Evolutionary conservation across 2,329 filamentous ascomycete species (phyloP), one percentile per base, ranked within the genome.

Genomic region (Domatiomyces globalis): DNA sequence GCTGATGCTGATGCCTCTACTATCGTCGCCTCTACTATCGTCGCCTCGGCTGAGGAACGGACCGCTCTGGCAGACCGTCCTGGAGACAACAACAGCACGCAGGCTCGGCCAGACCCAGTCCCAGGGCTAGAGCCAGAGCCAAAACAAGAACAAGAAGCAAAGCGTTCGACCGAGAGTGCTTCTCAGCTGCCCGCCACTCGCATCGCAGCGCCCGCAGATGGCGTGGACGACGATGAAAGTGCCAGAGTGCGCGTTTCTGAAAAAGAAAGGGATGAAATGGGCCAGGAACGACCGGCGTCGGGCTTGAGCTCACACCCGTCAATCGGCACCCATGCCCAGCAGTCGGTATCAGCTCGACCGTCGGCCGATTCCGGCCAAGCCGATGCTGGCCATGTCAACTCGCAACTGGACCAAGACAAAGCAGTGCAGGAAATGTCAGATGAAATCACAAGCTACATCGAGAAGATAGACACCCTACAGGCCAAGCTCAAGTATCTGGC

Each of bases 381-480:
- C 42, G 58, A 59, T 47, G 51, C 51, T 4, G 54, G 55, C 17
- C 58, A 60, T 9, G 39, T 54, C n/a, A 25, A 51, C 17, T 33
- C 36, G 15, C 51, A 54, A 18, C 20, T 54, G 7, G 51, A 51
- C n/a, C 46, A 46, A 22, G 57, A 54, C 36, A 52, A 55, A 27
- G 42, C 43, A 5, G 22, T 45, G 25, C 25, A 27, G 39, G 52
- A 55, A 49, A 19, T 56, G 39, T 52, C 54, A 49, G 86, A 92
- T 60, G 92, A 96, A 64, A 76, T 88, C 43, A 81, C 92, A 61
- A 77, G 77, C 47, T 87, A 95, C 56, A 77, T 90, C 5, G 92
- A 98, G 67, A 81, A 85, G 36, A 92, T 95, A 51, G 92, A 98
- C 70, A 85, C 89, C 3, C 71, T 98, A 1, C 87, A 96, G 65